Conservation (phyloP, 1,284 basidiomycete species). For the Anthracocystis setariae region DNA sequence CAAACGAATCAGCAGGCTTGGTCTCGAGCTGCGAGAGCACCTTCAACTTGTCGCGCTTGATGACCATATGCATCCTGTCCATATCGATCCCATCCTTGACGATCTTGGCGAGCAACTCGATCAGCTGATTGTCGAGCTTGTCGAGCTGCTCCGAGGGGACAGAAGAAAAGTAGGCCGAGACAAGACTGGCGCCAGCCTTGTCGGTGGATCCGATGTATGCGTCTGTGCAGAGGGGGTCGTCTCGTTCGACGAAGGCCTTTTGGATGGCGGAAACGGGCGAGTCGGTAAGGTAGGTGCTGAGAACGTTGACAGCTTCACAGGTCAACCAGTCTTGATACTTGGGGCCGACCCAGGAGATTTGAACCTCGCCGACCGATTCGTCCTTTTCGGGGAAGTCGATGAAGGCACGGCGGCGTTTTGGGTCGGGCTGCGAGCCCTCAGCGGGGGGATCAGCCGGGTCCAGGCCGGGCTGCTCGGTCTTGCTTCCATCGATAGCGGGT, state of each 20-base stretch:
- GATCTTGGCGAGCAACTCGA: conserved; percentile 78
- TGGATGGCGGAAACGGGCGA: conserved; percentile 84
- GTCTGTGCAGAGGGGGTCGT: conserved; percentile 84
- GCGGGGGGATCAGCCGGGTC: conserved; percentile 56
- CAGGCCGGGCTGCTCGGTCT: conserved; percentile 46
- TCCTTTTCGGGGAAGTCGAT: conserved; percentile 98
- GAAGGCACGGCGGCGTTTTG: conserved; percentile 71
- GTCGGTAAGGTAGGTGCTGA: conserved; percentile 85
- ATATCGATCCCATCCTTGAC: conserved; percentile 85
- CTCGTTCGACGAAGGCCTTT: conserved; percentile 91
- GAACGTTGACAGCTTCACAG: conserved; percentile 83
- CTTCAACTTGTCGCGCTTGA: conserved; percentile 87
- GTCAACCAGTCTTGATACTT: conserved; percentile 79
- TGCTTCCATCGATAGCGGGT: conserved; percentile 69
- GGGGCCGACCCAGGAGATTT: conserved; percentile 83
- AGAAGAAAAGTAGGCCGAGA: conserved; percentile 83
- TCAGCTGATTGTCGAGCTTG: conserved; percentile 77
- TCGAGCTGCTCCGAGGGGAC: conserved; percentile 84
- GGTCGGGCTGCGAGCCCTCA: conserved; percentile 29
- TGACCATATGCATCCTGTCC: conserved; percentile 86
- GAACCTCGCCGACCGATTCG: conserved; percentile 89
- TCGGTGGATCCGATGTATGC: conserved; percentile 84
- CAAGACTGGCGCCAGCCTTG: conserved; percentile 75
- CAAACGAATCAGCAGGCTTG: conserved; percentile 70
- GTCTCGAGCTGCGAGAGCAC: conserved; percentile 69